Base-by-base conservation (phyloP, 2,329 filamentous ascomycete genomes). In the Phyllosticta citrichinensis region DNA sequence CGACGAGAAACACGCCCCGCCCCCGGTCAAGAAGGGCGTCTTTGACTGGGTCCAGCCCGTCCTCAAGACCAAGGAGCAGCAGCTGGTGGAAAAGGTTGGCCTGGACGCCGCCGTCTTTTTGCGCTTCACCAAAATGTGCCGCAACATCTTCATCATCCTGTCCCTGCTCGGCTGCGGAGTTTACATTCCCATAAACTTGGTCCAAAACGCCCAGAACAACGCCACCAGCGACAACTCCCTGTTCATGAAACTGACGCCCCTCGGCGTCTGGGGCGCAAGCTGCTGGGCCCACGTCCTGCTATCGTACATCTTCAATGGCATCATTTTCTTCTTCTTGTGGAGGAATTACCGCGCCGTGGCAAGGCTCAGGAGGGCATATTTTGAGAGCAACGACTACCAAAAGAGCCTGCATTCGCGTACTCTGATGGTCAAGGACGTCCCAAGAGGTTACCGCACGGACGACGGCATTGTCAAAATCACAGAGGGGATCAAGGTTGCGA, bases 31-130 rank as follows among this genome's bases (percentile, higher is more conserved):
- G 61, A 95, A 88, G 70, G 88, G 89, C n/a, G 78, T 93, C 10
- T 91, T 96, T 71, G 87, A 91, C 55, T 99, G 94, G 94, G 73
- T 96, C 33, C 79, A 79, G 20, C 92, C 93, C 0, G 77, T 99
- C 33, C 80, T 91, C 75, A 83, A 80, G 63, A 93, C 89, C 14
- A 86, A 83, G 63, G 94, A 99, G 76, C 77, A 85, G 60, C 82
- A 89, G 14, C 75, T 97, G 64, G 81, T 96, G 24, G 82, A 88
- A n/a, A 85, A 88, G 67, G 86, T 96, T 50, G 94, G 94, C 56
- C 80, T 99, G 77, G 94, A 99, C 75, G 94, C 92, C 9, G 88
- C 89, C 9, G 77, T 99, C 55, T 97, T 99, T 73, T 79, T 99
- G 65, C 87, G 93, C 58, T 92, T 97, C 69, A 84, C 87, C 56